Percentiles rank a stretch among this genome's conserved stretches.
phyloP scores from a whole-genome alignment of 148 eudicot genomes.

The Amaranthus hypochondriacus region DNA sequence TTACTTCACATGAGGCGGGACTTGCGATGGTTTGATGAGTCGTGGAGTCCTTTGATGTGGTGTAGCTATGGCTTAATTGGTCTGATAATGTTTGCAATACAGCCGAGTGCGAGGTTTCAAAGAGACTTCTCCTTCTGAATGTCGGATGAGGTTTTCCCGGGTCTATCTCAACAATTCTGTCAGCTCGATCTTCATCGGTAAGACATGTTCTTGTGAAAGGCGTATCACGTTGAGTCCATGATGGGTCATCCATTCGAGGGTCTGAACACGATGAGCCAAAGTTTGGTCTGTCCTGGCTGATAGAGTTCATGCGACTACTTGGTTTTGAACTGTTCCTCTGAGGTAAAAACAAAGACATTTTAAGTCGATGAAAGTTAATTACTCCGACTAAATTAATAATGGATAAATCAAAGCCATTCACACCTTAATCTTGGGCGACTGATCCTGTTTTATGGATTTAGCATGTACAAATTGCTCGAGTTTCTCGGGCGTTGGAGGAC shows the following conservation, averaged over 20 bases:
- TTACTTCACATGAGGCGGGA: slow-evolving; percentile 49
- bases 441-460: slow-evolving; percentile 38
- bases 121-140: slow-evolving; percentile 42
- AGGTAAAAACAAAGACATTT: not conserved
- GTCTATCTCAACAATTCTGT: slow-evolving; percentile 62
- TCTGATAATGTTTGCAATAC: slow-evolving; percentile 32
- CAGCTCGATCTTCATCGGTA: slow-evolving; percentile 41
- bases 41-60: slow-evolving; percentile 60
- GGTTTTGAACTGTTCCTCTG: slow-evolving; percentile 57
- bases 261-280: slow-evolving; percentile 38
- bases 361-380: not conserved
- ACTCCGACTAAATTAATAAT: not conserved
- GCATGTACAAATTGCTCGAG: slow-evolving; percentile 46
- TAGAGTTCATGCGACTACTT: slow-evolving; percentile 17
- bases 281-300: slow-evolving; percentile 28
- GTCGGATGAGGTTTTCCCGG: slow-evolving; percentile 34
- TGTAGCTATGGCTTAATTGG: slow-evolving; percentile 46
- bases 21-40: slow-evolving; percentile 45
- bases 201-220: slow-evolving; percentile 18
- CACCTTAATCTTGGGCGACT: slow-evolving; percentile 46
- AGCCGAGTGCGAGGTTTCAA: slow-evolving; percentile 36
- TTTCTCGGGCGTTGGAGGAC: slow-evolving; percentile 82
- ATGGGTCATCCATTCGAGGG: slow-evolving; percentile 28
- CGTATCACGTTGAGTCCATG: slow-evolving; percentile 24
- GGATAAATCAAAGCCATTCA: not conserved